Evolutionary conservation across 1,139 yeast genomes (phyloP).

Genomic region (Pichia sp.): DNA sequence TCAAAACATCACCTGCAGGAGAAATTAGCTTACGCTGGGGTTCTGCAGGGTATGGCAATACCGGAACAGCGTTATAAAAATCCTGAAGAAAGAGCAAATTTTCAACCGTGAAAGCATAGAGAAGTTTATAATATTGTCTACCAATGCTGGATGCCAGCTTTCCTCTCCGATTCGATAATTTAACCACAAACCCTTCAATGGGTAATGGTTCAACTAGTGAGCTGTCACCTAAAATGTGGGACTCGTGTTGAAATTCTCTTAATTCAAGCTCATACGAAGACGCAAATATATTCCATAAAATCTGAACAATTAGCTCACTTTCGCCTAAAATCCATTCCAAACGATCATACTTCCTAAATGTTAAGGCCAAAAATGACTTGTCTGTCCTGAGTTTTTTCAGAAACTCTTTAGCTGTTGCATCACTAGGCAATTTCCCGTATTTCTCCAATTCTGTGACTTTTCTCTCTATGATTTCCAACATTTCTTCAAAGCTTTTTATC

Average conservation of each 20-base stretch:
- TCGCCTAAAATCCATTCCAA: slow-evolving; percentile 69
- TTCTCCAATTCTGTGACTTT: slow-evolving; percentile 6
- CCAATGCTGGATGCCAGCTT: slow-evolving; percentile 33
- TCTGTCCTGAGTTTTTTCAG: slow-evolving; percentile 27
- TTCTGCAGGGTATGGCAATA: slow-evolving; percentile 32
- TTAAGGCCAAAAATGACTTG: slow-evolving; percentile 36
- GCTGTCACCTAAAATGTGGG: slow-evolving; percentile 32
- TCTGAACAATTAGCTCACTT: slow-evolving; percentile 43
- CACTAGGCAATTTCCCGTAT: slow-evolving; percentile 8
- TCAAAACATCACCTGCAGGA: slow-evolving; percentile 28
- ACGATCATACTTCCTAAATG: slow-evolving; percentile 66
- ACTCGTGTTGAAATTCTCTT: slow-evolving; percentile 47
- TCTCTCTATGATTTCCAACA: slow-evolving; percentile 25
- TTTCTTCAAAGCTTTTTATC: slow-evolving; percentile 36
- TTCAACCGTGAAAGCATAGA: slow-evolving; percentile 62
- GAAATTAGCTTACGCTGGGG: slow-evolving; percentile 36
- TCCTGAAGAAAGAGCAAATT: slow-evolving; percentile 56
- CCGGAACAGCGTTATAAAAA: slow-evolving; percentile 58
- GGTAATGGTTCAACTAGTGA: slow-evolving; percentile 54
- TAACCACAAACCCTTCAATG: slow-evolving; percentile 69
- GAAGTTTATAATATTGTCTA: slow-evolving; percentile 47
- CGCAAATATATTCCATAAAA: slow-evolving; percentile 39
- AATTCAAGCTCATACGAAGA: slow-evolving; percentile 52
- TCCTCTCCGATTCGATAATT: slow-evolving; percentile 54
- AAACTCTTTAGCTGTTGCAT: slow-evolving; percentile 22